phyloP scores from a whole-genome alignment of 176 grass and related monocot genomes.

The Oryza glaberrima region DNA sequence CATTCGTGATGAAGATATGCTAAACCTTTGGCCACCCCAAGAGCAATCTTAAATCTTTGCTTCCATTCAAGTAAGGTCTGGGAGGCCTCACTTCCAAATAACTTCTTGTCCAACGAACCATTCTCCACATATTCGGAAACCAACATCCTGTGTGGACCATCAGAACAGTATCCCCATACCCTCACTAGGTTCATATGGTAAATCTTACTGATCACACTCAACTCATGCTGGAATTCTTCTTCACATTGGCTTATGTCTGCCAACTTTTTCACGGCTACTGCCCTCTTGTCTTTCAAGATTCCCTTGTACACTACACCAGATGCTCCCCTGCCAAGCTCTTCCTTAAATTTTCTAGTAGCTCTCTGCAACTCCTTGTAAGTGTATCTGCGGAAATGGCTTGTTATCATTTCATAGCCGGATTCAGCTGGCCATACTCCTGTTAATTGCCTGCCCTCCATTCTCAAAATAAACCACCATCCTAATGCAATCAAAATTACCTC shows the following conservation, averaged over 20 bases:
- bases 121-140: slow-evolving; percentile 41
- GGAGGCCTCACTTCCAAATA: slow-evolving; percentile 12
- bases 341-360: slow-evolving; percentile 44
- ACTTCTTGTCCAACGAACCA: slow-evolving; percentile 38
- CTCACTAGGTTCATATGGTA: slow-evolving; percentile 59
- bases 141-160: slow-evolving; percentile 40
- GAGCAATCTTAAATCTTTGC: slow-evolving; percentile 44
- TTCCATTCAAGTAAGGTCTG: slow-evolving; percentile 37
- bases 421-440: slow-evolving; percentile 50
- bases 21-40: slow-evolving; percentile 45
- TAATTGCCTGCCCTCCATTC: slow-evolving; percentile 23
- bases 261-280: slow-evolving; percentile 39
- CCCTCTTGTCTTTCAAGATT: slow-evolving; percentile 34
- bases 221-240: slow-evolving; percentile 48
- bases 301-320: slow-evolving; percentile 43
- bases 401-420: slow-evolving; percentile 47
- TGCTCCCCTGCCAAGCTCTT: slow-evolving; percentile 43
- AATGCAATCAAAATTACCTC: slow-evolving; percentile 35
- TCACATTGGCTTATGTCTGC: slow-evolving; percentile 29
- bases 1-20: slow-evolving; percentile 56
- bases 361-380: slow-evolving; percentile 40
- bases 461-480: slow-evolving; percentile 48
- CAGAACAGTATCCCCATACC: slow-evolving; percentile 52
- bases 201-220: slow-evolving; percentile 43
- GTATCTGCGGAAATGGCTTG: slow-evolving; percentile 46